A percentile compares a stretch with the other conserved stretches of the same genome.
These are phyloP conservation scores for Xylaria sp. DNA, from an alignment of 2,329 filamentous ascomycete genomes.

Conservation along the genomic window DNA sequence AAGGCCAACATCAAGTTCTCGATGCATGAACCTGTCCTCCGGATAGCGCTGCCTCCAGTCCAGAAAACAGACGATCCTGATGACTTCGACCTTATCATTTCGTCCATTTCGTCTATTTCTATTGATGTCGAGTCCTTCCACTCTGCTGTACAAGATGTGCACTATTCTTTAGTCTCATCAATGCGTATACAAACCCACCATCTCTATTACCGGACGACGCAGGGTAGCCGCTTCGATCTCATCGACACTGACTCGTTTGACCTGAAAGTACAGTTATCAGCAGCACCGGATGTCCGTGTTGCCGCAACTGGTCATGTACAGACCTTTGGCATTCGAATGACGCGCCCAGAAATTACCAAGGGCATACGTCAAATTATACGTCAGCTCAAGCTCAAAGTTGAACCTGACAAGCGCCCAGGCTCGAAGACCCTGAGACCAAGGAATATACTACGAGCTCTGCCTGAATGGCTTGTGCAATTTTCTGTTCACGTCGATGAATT, in stretches of 20 bases:
- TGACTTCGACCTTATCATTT: constrained; percentile 95
- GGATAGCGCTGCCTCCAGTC: constrained; percentile 87
- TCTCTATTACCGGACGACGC: constrained; percentile 92
- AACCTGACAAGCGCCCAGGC: constrained; percentile 67
- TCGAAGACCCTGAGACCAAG: constrained; percentile 63
- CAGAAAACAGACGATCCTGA: constrained; percentile 72
- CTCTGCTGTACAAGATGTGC: constrained; percentile 81
- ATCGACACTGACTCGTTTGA: constrained; percentile 90
- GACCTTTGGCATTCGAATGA: constrained; percentile 88
- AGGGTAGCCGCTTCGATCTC: constrained; percentile 84
- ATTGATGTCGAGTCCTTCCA: constrained; percentile 97
- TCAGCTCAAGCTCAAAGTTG: constrained; percentile 78
- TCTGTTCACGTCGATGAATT: constrained; percentile 89
- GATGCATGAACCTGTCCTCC: constrained; percentile 93
- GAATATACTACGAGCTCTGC: constrained; percentile 81
- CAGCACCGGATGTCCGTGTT: constrained; percentile 86
- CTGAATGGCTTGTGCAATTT: constrained; percentile 85
- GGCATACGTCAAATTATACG: constrained; percentile 91
- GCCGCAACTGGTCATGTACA: constrained; percentile 82
- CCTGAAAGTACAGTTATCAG: constrained; percentile 84
- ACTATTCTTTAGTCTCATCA: constrained; percentile 87
- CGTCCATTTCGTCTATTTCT: constrained; percentile 91
- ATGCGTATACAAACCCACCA: constrained; percentile 87
- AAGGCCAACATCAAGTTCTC: constrained; percentile 96
- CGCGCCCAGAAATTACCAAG: constrained; percentile 91